These are phyloP conservation scores for Echinochloa phyllopogon DNA, from an alignment of 176 grass and related monocot genomes.

Conservation along the genomic window DNA sequence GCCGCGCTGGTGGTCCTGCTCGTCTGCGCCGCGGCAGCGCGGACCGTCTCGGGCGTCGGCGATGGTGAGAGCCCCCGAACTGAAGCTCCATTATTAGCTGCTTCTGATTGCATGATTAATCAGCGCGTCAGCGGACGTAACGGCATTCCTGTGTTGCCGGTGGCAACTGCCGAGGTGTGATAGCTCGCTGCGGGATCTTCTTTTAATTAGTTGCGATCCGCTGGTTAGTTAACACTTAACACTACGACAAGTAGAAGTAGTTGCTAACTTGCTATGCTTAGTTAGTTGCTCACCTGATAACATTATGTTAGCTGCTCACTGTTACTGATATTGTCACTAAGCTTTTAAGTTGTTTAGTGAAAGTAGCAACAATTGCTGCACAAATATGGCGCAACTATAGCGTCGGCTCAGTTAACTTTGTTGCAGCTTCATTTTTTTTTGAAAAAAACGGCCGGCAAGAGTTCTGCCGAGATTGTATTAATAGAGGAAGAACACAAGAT, in stretches of 20 bases:
- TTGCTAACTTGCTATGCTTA: background rate
- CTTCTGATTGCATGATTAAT: background rate
- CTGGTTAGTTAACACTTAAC: background rate
- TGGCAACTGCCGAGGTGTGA: background rate
- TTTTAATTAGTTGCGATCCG: background rate
- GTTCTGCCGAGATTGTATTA: no score
- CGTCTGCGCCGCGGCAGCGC: constrained; percentile 25
- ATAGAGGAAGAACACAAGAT: no score
- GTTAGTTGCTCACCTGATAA: background rate
- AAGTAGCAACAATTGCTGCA: background rate
- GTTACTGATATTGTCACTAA: background rate
- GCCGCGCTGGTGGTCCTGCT: constrained; percentile 28
- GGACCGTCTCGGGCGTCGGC: background rate
- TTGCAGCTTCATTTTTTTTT: background rate
- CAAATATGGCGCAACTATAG: background rate
- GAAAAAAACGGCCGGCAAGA: no score
- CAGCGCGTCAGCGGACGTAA: background rate
- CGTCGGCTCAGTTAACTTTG: background rate
- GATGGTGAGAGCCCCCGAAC: constrained; percentile 28
- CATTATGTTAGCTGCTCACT: background rate
- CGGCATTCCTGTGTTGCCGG: background rate
- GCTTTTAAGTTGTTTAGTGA: background rate
- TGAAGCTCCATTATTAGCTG: background rate
- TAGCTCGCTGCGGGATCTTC: background rate
- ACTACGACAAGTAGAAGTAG: background rate